Base-by-base conservation (phyloP, 2,329 filamentous ascomycete species). In the Aureobasidium sp. region DNA sequence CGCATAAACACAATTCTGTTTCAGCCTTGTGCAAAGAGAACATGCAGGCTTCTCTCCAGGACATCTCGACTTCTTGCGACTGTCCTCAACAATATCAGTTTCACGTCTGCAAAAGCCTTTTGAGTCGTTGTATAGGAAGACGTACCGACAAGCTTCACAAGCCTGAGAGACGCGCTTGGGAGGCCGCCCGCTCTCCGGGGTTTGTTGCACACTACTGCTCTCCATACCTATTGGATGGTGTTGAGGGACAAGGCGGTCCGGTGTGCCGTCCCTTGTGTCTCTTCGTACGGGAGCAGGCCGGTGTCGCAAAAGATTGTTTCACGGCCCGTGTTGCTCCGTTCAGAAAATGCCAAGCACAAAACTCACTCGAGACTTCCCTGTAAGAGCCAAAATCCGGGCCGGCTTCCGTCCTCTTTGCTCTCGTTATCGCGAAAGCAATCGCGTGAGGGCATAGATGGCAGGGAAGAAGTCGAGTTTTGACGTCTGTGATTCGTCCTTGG, bases 51-150 rank as follows among this genome's bases (percentile, higher is more conserved):
- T 61, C 58, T 61, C 58, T n/a, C 58, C 58, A 15, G 58, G 58
- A 53, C 58, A 61, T 52, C 58, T 44, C 45, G 58, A 61, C 39
- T 61, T 61, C 29, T 61, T 61, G 39, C 58, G 58, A 14, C 58
- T 61, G 27, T 37, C 14, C 20, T 52, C 49, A 27, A 39, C 48
- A 27, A 51, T 34, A 22, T 52, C 49, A 52, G 20, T 52, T 2
- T 25, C 11, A 17, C 3, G 8, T n/a, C 47, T n/a, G 8, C 15
- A 20, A 34, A 20, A 20, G 11, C 1, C 7, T 34, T 11, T 11
- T 5, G 17, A 20, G 17, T 29, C 6, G 52, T 27, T 31, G 8
- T 25, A 27, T 6, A 34, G 31, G 31, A n/a, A 45, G 20, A 49
- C 56, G 15, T 51, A 51, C 57, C 57, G 57, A 34, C 57, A 60